phyloP scores from a whole-genome alignment of 169 alveolate genomes.

The Plasmodium yoelii region DNA sequence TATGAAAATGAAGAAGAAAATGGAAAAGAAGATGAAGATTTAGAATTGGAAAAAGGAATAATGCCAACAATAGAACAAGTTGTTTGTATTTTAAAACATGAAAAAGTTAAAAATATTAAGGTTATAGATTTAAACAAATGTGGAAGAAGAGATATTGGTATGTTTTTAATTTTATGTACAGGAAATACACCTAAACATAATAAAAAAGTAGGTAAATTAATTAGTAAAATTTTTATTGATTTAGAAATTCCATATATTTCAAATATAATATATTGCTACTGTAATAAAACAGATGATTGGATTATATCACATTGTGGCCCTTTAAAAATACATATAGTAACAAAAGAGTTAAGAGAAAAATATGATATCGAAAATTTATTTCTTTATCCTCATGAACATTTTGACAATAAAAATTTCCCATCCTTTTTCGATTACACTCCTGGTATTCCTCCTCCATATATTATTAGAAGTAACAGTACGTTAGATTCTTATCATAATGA shows the following conservation, averaged over 20 bases:
- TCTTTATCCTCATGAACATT: conserved; percentile 78
- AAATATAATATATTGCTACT: conserved; percentile 81
- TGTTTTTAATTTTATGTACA: conserved; percentile 86
- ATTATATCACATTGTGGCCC: conserved; percentile 87
- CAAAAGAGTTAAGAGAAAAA: conserved; percentile 77
- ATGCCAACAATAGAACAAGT: conserved; percentile 88
- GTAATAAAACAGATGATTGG: conserved; percentile 87
- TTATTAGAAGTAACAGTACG: conserved; percentile 51
- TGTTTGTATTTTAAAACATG: conserved; percentile 86
- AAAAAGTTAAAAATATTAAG: conserved; percentile 68
- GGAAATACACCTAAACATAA: conserved; percentile 78
- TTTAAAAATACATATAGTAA: conserved; percentile 83
- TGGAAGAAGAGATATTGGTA: conserved; percentile 86
- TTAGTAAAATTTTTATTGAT: conserved; percentile 81
- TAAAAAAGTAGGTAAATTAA: conserved; percentile 83
- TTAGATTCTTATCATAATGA: conserved; percentile 54
- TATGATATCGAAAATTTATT: conserved; percentile 80
- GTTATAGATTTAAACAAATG: conserved; percentile 86
- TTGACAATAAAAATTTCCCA: conserved; percentile 66
- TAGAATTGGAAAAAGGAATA: conserved; percentile 82
- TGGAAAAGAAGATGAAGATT: conserved; percentile 38
- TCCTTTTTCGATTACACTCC: conserved; percentile 76
- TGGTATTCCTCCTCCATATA: conserved; percentile 78
- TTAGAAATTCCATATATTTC: conserved; percentile 86
- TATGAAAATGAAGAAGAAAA: conserved; percentile 65